Base-by-base conservation (phyloP, 345 rosid species). In the Stellera chamaejasme region DNA sequence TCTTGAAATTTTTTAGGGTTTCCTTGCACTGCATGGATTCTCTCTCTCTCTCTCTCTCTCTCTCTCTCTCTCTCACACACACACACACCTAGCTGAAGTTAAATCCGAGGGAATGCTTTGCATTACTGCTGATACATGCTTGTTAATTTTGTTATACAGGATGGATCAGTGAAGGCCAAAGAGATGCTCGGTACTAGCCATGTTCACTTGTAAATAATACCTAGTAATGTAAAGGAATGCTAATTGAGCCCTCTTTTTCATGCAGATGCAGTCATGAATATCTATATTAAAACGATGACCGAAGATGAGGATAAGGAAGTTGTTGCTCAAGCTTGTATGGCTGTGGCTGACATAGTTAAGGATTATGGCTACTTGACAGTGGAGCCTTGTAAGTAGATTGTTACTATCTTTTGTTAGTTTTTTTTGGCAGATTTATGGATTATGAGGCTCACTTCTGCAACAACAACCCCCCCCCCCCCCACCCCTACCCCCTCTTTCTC, bases 261-360 rank as follows among this genome's bases (percentile, higher is more conserved):
- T 61, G 63, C 82, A 90, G 97, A 88, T 75, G 78, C 64, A 26
- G 86, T 85, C 66, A 87, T 94, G 85, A 79, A 79, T 58, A 77
- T 79, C 55, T 87, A 76, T 72, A 75, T 87, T 69, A 90, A 83
- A 71, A 70, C 83, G 51, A 90, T 94, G 93, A 75, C 79, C 43
- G 90, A 85, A 14, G 99, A 90, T 82, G 96, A 85, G 45, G 97
- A 94, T 79, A 94, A 85, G 79, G 97, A 87, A 76, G 97, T 90
- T 48, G 99, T 94, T 61, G 95, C 97, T 61, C 84, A 90, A 73
- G 93, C 90, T 74, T 94, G 97, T 77, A 80, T 77, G 75, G 83
- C 88, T 64, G 57, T 82, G 61, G 95, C 86, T 47, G 97, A 90
- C 62, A 90, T 90, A 55, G 65, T 79, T 66, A 85, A 87, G 69